A percentile compares a stretch with the other conserved stretches of the same genome.
Conservation (phyloP, 2,329 filamentous ascomycete genomes). For the Sclerotinia borealis region DNA sequence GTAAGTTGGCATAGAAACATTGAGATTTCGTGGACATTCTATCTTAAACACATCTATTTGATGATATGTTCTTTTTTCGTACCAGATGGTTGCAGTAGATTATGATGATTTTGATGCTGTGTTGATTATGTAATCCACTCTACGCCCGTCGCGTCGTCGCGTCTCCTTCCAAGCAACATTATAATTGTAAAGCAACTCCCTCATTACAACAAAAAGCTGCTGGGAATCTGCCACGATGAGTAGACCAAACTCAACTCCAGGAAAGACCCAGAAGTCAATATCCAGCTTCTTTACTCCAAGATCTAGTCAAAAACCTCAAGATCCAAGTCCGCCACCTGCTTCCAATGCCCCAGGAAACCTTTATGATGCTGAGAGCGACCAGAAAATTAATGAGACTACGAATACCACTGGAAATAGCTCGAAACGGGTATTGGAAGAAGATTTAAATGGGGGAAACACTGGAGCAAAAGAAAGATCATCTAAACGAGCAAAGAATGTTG, state of each 20-base stretch:
- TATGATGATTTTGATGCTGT: not conserved
- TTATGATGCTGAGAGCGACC: conserved; percentile 30
- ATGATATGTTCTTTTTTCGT: not conserved
- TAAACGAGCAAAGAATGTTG: conserved; percentile 42
- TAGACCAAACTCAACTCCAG: conserved; percentile 22
- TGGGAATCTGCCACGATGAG: conserved; percentile 17
- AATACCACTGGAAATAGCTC: conserved; percentile 20
- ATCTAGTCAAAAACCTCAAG: conserved; percentile 19
- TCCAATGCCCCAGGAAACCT: conserved; percentile 17
- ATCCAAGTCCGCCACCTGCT: conserved; percentile 30
- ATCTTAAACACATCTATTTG: no score
- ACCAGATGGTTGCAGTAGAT: not conserved
- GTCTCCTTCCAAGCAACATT: not conserved
- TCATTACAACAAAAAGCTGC: not conserved
- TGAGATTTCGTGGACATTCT: not conserved
- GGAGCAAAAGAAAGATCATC: conserved; percentile 32
- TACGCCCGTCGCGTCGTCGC: conserved; percentile 8
- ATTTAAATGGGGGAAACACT: conserved; percentile 41
- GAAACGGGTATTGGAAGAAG: conserved; percentile 49
- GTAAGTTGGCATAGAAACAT: no score
- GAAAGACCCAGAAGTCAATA: conserved; percentile 66
- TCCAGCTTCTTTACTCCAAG: conserved; percentile 76
- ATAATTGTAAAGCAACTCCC: not conserved
- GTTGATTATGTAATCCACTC: conserved; percentile 9
- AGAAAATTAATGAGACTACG: conserved; percentile 15